Percentiles rank a stretch among this genome's conserved stretches.
Conservation (phyloP, 1,284 basidiomycete genomes). For the Rhodofomes roseus region DNA sequence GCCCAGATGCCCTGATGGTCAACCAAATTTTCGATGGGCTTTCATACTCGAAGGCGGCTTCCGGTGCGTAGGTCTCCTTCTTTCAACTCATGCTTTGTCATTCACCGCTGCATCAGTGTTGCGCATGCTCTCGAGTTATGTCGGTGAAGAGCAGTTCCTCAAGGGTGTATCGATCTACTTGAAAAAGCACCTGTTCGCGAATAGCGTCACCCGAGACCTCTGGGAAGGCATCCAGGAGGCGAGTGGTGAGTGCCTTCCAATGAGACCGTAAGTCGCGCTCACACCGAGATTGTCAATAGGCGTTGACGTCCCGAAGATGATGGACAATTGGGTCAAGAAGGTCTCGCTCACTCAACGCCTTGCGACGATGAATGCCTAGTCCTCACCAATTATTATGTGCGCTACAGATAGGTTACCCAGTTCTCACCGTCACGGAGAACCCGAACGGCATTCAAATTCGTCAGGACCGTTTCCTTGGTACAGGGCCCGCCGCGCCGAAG, state of each 20-base stretch:
- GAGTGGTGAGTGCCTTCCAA: slow-evolving; percentile 40
- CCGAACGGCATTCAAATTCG: slow-evolving; percentile 68
- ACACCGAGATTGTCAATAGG: slow-evolving; percentile 33
- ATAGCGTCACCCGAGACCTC: slow-evolving; percentile 84
- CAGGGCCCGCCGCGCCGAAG: slow-evolving; percentile 72
- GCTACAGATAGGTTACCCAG: slow-evolving; percentile 76
- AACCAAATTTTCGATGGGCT: slow-evolving; percentile 89
- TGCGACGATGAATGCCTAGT: too few relatives aligned
- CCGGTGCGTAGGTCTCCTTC: slow-evolving; percentile 39
- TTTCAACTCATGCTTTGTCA: background rate
- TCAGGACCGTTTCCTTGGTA: slow-evolving; percentile 93
- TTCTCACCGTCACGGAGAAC: slow-evolving; percentile 83
- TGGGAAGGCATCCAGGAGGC: slow-evolving; percentile 87
- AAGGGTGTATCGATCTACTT: slow-evolving; percentile 90
- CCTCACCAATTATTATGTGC: background rate
- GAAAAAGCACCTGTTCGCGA: slow-evolving; percentile 82
- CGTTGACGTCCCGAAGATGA: slow-evolving; percentile 75
- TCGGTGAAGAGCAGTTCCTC: slow-evolving; percentile 88
- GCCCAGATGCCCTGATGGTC: slow-evolving; percentile 84
- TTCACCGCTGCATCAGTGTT: slow-evolving; percentile 53
- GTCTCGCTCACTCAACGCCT: slow-evolving; percentile 28
- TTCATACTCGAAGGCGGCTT: slow-evolving; percentile 86
- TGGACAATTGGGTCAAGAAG: slow-evolving; percentile 93
- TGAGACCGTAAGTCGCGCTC: background rate
- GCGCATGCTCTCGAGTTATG: slow-evolving; percentile 87